Conservation (phyloP, 2,329 filamentous ascomycete genomes). For the Arthroderma uncinatum region DNA sequence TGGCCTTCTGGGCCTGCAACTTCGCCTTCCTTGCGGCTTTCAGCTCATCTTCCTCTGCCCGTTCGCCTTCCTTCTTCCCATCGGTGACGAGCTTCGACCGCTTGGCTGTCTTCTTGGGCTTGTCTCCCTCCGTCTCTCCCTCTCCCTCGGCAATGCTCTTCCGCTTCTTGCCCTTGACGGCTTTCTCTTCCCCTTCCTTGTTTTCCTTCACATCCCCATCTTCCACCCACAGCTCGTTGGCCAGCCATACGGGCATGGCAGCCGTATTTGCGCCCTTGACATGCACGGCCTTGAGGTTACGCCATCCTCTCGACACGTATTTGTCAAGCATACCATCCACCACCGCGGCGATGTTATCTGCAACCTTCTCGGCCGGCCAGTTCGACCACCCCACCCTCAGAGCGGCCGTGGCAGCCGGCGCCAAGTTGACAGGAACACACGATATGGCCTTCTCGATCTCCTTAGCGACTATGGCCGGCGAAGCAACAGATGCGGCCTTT, state of each 20-base stretch:
- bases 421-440: slow-evolving; percentile 69
- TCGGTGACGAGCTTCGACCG: slow-evolving; percentile 32
- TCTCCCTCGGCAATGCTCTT: slow-evolving; percentile 29
- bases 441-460: slow-evolving; percentile 70
- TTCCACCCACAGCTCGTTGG: slow-evolving; percentile 82
- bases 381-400: slow-evolving; percentile 66
- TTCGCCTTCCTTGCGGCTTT: slow-evolving; percentile 37
- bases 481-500: slow-evolving; percentile 40
- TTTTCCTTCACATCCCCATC: slow-evolving; percentile 55
- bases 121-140: slow-evolving; percentile 6
- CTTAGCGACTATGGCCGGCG: slow-evolving; percentile 56
- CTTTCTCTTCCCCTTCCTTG: slow-evolving; percentile 24
- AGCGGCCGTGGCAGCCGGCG: slow-evolving; percentile 66
- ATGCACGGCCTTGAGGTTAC: slow-evolving; percentile 71
- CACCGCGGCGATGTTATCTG: slow-evolving; percentile 69
- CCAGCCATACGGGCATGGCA: slow-evolving; percentile 87
- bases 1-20: slow-evolving; percentile 40
- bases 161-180: slow-evolving; percentile 46
- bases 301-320: slow-evolving; percentile 77
- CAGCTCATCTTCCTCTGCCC: slow-evolving; percentile 27
- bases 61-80: slow-evolving; percentile 28
- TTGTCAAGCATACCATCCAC: slow-evolving; percentile 60
- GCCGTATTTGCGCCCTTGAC: slow-evolving; percentile 84
- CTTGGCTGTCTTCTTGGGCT: slow-evolving; percentile 21
- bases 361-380: slow-evolving; percentile 63